These are phyloP conservation scores for Staphylotrichum tortipilum DNA, from an alignment of 495 filamentous ascomycete species.

Conservation along the genomic window DNA sequence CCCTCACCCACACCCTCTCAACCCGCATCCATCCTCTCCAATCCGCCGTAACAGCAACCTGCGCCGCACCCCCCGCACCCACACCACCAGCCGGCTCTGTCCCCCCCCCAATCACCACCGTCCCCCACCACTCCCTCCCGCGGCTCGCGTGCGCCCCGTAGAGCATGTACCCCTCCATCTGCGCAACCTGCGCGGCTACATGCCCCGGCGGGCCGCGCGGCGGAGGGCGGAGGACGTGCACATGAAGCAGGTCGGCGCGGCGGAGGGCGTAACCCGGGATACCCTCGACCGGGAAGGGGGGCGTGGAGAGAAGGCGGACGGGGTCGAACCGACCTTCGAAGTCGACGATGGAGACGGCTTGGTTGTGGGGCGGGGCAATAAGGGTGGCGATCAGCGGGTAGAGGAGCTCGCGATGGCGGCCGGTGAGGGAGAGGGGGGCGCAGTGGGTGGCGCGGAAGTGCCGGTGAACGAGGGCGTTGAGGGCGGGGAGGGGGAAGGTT, in stretches of 20 bases:
- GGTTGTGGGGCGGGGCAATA: slow-evolving; percentile 43
- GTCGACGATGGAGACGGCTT: slow-evolving; percentile 63
- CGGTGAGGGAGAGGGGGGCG: slow-evolving; percentile 33
- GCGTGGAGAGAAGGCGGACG: slow-evolving; percentile 37
- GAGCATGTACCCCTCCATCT: slow-evolving; percentile 40
- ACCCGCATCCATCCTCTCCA: slow-evolving; percentile 45
- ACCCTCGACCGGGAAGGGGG: not conserved
- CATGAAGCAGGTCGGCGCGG: slow-evolving; percentile 26
- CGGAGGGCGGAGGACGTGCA: slow-evolving; percentile 34
- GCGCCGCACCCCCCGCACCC: slow-evolving; percentile 10
- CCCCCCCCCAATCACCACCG: slow-evolving; percentile 35
- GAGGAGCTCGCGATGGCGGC: slow-evolving; percentile 59
- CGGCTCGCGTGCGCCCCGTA: slow-evolving; percentile 36
- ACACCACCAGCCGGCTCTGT: not conserved
- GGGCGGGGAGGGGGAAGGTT: slow-evolving; percentile 31
- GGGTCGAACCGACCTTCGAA: slow-evolving; percentile 59
- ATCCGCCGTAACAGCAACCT: slow-evolving; percentile 26
- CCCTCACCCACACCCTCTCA: slow-evolving; percentile 30
- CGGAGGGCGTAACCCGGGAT: not conserved
- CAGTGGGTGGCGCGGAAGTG: slow-evolving; percentile 31
- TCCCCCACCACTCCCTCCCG: slow-evolving; percentile 43
- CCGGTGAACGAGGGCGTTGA: slow-evolving; percentile 32
- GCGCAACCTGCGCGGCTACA: slow-evolving; percentile 20
- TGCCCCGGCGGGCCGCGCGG: slow-evolving; percentile 11
- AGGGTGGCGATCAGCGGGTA: slow-evolving; percentile 53